These are phyloP conservation scores for Mytilinidion resinicola DNA, from an alignment of 495 filamentous ascomycete species.

Conservation along the genomic window DNA sequence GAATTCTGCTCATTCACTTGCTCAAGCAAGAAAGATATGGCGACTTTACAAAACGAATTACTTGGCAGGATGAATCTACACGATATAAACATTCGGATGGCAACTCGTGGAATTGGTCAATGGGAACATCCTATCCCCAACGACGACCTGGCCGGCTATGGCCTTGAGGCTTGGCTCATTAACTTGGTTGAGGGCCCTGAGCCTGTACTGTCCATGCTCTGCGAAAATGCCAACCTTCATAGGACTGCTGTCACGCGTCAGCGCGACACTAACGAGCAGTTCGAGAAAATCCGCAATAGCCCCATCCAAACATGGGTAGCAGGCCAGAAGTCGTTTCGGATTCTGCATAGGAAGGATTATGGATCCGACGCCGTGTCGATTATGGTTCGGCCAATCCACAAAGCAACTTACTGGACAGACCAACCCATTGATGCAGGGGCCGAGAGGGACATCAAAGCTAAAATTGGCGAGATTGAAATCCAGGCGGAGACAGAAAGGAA, in stretches of 20 bases:
- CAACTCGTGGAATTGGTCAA: slow-evolving; percentile 41
- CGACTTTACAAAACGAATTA: slow-evolving; percentile 54
- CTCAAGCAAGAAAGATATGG: slow-evolving; percentile 67
- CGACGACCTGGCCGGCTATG: slow-evolving; percentile 51
- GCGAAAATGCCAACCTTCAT: slow-evolving; percentile 58
- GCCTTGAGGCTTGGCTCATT: slow-evolving; percentile 72
- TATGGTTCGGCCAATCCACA: slow-evolving; percentile 46
- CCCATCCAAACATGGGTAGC: slow-evolving; percentile 57
- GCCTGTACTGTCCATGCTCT: slow-evolving; percentile 81
- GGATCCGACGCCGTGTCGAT: slow-evolving; percentile 63
- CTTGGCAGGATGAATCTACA: slow-evolving; percentile 50
- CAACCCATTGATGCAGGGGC: slow-evolving; percentile 61
- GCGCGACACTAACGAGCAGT: slow-evolving; percentile 61
- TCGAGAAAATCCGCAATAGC: slow-evolving; percentile 49
- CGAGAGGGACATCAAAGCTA: slow-evolving; percentile 44
- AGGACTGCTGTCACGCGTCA: slow-evolving; percentile 54
- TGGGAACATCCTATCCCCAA: slow-evolving; percentile 49
- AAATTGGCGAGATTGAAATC: slow-evolving; percentile 21
- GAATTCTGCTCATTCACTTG: slow-evolving; percentile 71
- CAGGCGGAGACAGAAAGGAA: not conserved
- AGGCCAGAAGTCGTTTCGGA: slow-evolving; percentile 50
- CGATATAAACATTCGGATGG: slow-evolving; percentile 59
- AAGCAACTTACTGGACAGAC: slow-evolving; percentile 65
- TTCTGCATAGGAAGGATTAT: slow-evolving; percentile 62
- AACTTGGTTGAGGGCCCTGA: slow-evolving; percentile 76